Base-by-base conservation (phyloP, 164 flowering plant species). In the Vitis cinerea region DNA sequence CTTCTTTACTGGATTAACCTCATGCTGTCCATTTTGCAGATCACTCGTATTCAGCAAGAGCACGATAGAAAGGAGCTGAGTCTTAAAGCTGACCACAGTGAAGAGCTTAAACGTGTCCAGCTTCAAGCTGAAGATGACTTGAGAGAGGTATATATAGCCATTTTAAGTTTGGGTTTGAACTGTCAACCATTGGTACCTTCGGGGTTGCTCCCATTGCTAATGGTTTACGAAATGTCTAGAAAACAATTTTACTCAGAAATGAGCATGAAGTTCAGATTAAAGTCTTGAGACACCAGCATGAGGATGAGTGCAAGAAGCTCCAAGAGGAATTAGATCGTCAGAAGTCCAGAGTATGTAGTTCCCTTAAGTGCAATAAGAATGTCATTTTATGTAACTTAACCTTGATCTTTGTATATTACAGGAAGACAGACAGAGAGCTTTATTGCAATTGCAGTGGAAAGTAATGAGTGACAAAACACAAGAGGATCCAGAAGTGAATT, bases 371-470 rank as follows among this genome's bases (percentile, higher is more conserved):
- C 49, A 15, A 19, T 67, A 27, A 27, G 11, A 19, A 8, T 64
- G 66, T 10, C 17, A 50, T 54, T 60, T 14, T 54, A 4, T 5
- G 0, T 47, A 9, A 44, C 49, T 30, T 64, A 66, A 72, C 61
- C 62, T 68, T 64, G 70, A 31, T 59, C 58, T 3, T 61, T 13
- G 1, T 56, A 29, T 61, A 54, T 75, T 49, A 57, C 86, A 96
- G 99, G 99, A 91, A 79, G 98, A 93, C 65, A 84, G 86, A 77
- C 97, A 96, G 75, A 88, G 91, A 63, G 89, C 94, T 29, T 75
- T 92, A 61, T 68, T 96, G 83, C 91, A 96, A 74, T 69, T 96
- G 83, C 98, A 91, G 78, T 92, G 95, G 98, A 91, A 81, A 79
- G 95, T 92, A 59, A 90, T 93, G 97, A 70, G 87, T 68, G 86